Evolutionary conservation across 2,329 filamentous ascomycete species (phyloP).

Genomic region (Paraphaeosphaeria sporulosa): DNA sequence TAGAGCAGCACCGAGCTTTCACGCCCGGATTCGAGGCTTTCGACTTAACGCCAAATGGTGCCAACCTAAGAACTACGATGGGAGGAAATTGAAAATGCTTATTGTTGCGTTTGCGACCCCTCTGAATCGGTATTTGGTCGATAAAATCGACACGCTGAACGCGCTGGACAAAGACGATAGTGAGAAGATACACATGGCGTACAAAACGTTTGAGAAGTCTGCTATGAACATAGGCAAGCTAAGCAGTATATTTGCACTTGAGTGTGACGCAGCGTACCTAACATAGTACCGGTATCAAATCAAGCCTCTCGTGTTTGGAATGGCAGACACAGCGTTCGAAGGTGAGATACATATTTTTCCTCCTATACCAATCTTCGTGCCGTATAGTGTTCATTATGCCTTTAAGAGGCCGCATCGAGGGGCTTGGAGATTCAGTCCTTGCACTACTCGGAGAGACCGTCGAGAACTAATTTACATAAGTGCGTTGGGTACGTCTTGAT

Average conservation of each 20-base stretch:
- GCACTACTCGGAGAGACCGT: constrained; percentile 41
- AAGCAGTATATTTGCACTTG: not conserved
- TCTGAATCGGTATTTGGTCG: constrained; percentile 26
- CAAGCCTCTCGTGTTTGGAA: constrained; percentile 46
- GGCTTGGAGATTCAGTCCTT: constrained; percentile 49
- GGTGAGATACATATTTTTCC: constrained; percentile 45
- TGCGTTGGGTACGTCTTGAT: not conserved
- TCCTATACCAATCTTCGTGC: constrained; percentile 46
- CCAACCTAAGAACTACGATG: constrained; percentile 20
- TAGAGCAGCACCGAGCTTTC: constrained; percentile 65
- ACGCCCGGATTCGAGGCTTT: constrained; percentile 57
- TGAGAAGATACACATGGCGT: constrained; percentile 29
- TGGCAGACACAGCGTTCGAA: constrained; percentile 45
- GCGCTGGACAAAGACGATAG: constrained; percentile 26
- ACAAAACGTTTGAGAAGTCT: constrained; percentile 33
- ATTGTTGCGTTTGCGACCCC: constrained; percentile 28
- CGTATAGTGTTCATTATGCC: constrained; percentile 43
- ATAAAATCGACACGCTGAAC: constrained; percentile 30
- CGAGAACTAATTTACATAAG: constrained; percentile 29
- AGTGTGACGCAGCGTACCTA: not conserved
- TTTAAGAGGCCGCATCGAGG: constrained; percentile 40
- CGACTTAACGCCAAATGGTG: constrained; percentile 25
- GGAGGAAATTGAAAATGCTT: constrained; percentile 18
- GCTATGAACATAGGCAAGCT: constrained; percentile 43
- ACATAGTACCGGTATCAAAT: constrained; percentile 33